These are phyloP conservation scores for Botrytis medusae DNA, from an alignment of 2,329 filamentous ascomycete genomes.

Conservation along the genomic window DNA sequence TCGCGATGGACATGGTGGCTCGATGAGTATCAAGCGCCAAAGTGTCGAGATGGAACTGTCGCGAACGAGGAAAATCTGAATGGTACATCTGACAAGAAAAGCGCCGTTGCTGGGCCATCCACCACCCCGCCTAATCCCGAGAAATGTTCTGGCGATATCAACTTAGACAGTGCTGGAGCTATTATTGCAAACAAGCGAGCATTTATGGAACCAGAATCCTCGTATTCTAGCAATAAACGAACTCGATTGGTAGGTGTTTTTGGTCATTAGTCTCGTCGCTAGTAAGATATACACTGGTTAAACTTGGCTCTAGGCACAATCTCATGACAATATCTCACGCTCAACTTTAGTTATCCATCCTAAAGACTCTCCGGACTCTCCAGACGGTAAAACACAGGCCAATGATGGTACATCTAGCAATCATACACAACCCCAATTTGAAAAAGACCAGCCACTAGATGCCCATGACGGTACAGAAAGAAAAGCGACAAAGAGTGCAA, in stretches of 20 bases:
- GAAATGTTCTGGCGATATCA: background rate
- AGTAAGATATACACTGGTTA: too few species aligned
- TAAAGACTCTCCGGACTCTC: background rate
- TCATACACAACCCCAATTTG: background rate
- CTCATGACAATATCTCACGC: background rate
- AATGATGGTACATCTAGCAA: background rate
- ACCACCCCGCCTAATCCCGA: background rate
- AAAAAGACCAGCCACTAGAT: background rate
- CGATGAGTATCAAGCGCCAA: background rate
- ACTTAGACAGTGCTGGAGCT: background rate
- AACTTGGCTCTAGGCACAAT: background rate
- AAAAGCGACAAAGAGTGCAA: background rate
- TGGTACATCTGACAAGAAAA: background rate
- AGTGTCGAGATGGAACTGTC: background rate
- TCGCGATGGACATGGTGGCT: background rate
- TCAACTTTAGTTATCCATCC: background rate
- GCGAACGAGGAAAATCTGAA: background rate
- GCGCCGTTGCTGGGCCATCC: rapidly evolving
- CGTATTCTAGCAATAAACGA: background rate
- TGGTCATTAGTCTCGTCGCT: background rate
- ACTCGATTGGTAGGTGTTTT: background rate
- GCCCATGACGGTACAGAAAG: rapidly evolving
- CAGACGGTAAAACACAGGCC: background rate
- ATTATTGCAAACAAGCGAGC: rapidly evolving
- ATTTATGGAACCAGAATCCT: background rate